phyloP scores from a whole-genome alignment of 129 eudicot genomes.

The Deinandra increscens region DNA sequence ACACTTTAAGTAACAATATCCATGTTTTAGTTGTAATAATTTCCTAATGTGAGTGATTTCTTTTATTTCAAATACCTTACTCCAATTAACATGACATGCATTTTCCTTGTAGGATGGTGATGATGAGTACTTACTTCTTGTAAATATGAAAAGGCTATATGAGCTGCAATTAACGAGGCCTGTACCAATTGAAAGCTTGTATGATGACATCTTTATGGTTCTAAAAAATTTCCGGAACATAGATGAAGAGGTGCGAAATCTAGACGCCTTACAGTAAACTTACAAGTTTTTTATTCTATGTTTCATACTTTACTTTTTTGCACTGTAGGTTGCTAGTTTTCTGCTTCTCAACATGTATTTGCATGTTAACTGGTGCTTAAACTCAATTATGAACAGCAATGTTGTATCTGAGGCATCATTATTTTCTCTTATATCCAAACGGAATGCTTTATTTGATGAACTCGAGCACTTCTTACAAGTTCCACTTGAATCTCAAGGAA shows the following conservation, averaged over 20 bases:
- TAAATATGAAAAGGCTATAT: slow-evolving; percentile 83
- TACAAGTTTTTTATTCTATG: not conserved
- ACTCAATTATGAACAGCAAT: slow-evolving; percentile 55
- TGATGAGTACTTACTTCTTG: slow-evolving; percentile 91
- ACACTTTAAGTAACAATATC: not conserved
- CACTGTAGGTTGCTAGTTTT: slow-evolving; percentile 68
- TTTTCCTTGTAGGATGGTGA: slow-evolving; percentile 72
- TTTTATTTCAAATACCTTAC: not conserved
- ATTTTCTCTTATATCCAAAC: slow-evolving; percentile 62
- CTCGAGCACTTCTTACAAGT: slow-evolving; percentile 52
- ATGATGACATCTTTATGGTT: slow-evolving; percentile 55
- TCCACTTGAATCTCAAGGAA: slow-evolving; percentile 47
- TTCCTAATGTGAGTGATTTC: not conserved
- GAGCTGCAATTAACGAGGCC: slow-evolving; percentile 72
- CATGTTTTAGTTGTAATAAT: slow-evolving; percentile 5
- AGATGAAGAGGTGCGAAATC: slow-evolving; percentile 70
- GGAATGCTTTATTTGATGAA: slow-evolving; percentile 59
- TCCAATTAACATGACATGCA: slow-evolving; percentile 27
- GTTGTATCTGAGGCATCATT: slow-evolving; percentile 59
- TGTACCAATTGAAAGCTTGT: slow-evolving; percentile 70
- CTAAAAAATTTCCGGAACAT: slow-evolving; percentile 55
- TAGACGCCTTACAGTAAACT: slow-evolving; percentile 11
- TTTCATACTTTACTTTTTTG: slow-evolving; percentile 9
- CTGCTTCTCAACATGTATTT: slow-evolving; percentile 90
- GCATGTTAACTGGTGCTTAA: slow-evolving; percentile 81